Evolutionary conservation across 805 yeast species (phyloP).

Genomic region (Ogataea methanolica): DNA sequence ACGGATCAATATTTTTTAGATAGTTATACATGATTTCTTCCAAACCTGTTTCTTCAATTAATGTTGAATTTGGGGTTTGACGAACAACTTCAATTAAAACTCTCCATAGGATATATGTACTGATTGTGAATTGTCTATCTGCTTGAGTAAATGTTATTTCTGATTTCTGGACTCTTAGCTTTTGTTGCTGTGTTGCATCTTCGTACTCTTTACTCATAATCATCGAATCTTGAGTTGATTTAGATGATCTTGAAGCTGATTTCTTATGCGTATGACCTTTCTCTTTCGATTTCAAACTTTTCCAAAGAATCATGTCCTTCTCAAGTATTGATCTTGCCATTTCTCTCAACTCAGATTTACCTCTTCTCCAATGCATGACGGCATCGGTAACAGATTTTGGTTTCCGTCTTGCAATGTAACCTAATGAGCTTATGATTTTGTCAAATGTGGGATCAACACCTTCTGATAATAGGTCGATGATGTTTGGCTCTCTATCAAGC

Average conservation of each 20-base stretch:
- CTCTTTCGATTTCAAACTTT: constrained; percentile 13
- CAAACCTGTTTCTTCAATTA: constrained; percentile 75
- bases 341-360: constrained; percentile 82
- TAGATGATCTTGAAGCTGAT: constrained; percentile 20
- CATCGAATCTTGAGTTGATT: constrained; percentile 9
- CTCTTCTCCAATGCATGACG: constrained; percentile 96
- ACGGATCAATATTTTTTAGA: constrained; percentile 81
- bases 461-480: constrained; percentile 71
- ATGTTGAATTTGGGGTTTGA: constrained; percentile 70
- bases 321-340: constrained; percentile 53
- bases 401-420: constrained; percentile 82
- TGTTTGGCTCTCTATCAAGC: constrained; percentile 68
- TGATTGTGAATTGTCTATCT: constrained; percentile 79
- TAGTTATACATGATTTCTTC: constrained; percentile 95
- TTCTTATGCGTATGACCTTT: constrained; percentile 17
- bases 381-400: constrained; percentile 97
- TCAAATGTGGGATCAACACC: constrained; percentile 88
- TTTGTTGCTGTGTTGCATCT: constrained; percentile 14
- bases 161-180: constrained; percentile 34
- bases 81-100: constrained; percentile 89
- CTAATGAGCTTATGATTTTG: constrained; percentile 77
- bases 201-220: constrained; percentile 7
- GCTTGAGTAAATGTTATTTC: constrained; percentile 74
- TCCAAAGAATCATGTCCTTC: constrained; percentile 27
- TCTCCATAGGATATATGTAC: constrained; percentile 84